Base-by-base conservation (phyloP, 768 basidiomycete genomes). In the Leucosporidium scottii region DNA sequence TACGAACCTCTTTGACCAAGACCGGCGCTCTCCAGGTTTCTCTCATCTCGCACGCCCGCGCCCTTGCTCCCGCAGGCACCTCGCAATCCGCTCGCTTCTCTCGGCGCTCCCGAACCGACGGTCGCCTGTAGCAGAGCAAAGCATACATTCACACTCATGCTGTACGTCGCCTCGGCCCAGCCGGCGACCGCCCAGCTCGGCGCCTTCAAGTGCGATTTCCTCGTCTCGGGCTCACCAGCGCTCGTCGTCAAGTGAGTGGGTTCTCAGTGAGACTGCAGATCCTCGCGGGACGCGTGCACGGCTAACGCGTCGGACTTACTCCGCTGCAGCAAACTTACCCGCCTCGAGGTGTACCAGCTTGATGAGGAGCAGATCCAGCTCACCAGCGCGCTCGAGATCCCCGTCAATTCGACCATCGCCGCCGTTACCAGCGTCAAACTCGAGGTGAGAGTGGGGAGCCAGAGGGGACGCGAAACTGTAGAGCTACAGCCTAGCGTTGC, bases 131-230 rank as follows among this genome's bases (percentile, higher is more conserved):
- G 39, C 8, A 44, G 3, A 44, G 39, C 39, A 44, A 13, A 44
- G 39, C 39, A 44, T 44, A 44, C 64, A 2, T 8, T 57, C 8
- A 10, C 34, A n/a, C n/a, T n/a, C n/a, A 74, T 74, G 74, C 68
- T 73, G 27, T 75, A 73, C 59, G 67, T 71, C 15, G 74, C 72
- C 0, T 36, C 67, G 20, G 36, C 65, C 1, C 70, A 71, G 28
- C 61, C 67, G 0, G 48, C 72, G 0, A 70, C 72, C 0, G 70
- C 69, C 4, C 72, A 73, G 27, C 67, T 68, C 1, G 63, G 58
- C 3, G 74, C 72, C 2, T 28, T 71, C 51, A 17, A 34, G 1
- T 62, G 55, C 30, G 57, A 65, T 54, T 71, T 73, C 58, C 44
- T 67, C 27, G 5, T 12, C 1, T 30, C 55, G 18, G 39, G 25